Conservation (phyloP, 2,329 filamentous ascomycete genomes). For the Balansia obtecta region DNA sequence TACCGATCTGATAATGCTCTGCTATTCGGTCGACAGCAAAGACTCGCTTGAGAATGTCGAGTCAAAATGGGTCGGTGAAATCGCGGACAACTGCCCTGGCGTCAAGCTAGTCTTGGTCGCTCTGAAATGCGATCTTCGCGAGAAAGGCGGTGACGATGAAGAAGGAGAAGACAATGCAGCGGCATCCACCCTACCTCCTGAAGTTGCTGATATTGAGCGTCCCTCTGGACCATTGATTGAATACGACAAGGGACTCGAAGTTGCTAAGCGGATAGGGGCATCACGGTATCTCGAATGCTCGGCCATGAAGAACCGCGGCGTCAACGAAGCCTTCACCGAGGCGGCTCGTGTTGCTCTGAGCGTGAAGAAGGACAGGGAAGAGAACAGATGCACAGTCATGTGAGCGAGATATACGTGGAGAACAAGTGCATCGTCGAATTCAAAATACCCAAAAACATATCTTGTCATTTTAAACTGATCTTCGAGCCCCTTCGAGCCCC, state of each 20-base stretch:
- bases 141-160: slow-evolving; percentile 61
- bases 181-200: slow-evolving; percentile 14
- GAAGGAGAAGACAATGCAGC: slow-evolving; percentile 44
- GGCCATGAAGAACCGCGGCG: slow-evolving; percentile 92
- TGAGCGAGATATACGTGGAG: slow-evolving; percentile 18
- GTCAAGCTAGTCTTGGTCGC: slow-evolving; percentile 93
- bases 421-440: slow-evolving; percentile 1
- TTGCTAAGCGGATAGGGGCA: slow-evolving; percentile 82
- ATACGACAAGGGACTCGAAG: slow-evolving; percentile 84
- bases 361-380: slow-evolving; percentile 53
- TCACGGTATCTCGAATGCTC: slow-evolving; percentile 96
- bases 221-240: slow-evolving; percentile 66
- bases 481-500: not conserved
- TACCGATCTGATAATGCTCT: slow-evolving; percentile 97
- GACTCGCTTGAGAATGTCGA: slow-evolving; percentile 97
- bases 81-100: slow-evolving; percentile 91
- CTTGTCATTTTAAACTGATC: not conserved
- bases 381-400: slow-evolving; percentile 50
- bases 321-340: slow-evolving; percentile 98
- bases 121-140: slow-evolving; percentile 90
- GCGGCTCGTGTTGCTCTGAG: slow-evolving; percentile 84
- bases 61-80: slow-evolving; percentile 96
- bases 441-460: slow-evolving; percentile 1
- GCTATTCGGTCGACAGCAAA: slow-evolving; percentile 92
- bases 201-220: slow-evolving; percentile 19